Evolutionary conservation across 768 basidiomycete genomes (phyloP), one percentile per base, ranked within the genome.

Genomic region (Exsudoporus frostii): DNA sequence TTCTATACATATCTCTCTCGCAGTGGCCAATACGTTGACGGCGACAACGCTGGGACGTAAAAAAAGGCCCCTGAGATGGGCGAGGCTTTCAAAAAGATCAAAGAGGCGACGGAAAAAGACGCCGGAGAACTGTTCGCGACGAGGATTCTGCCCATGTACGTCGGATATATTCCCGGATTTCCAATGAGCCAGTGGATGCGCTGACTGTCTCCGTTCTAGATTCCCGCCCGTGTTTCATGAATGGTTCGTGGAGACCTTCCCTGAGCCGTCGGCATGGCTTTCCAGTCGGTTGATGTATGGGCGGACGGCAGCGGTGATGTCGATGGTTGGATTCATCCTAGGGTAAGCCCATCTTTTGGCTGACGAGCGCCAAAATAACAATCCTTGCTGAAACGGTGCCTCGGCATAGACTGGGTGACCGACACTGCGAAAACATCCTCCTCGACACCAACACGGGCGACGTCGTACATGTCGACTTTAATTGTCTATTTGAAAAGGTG

Each of bases 161-260:
- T 69, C 38, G 25, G 14, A 37, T 25, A 7, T n/a, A 13, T 6
- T 7, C 14, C 5, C 25, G 7, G 27, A 9, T 25, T 25, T 25
- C 25, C 6, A 25, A 25, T 38, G 34, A 33, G 25, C 10, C 22
- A 4, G 24, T 29, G 45, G n/a, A n/a, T n/a, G n/a, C n/a, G 29
- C 29, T 15, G 33, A 34, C 4, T 3, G 15, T 7, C 29, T 22
- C 27, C 10, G 3, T 22, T 10, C 4, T 54, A 92, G 89, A 25
- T 88, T 77, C 60, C 86, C 85, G 0, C 89, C 94, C 0, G 84
- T 98, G 13, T 93, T 99, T 65, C 91, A 96, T 59, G 91, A 97
- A 59, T 99, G 97, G 97, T 98, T 99, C 69, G 71, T 96, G 32
- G 90, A 93, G 66, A 95, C 89, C 0, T 98, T 98, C 73, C 95